Evolutionary conservation across 2,329 filamentous ascomycete species (phyloP).

Genomic region (Elsinoe fawcettii): DNA sequence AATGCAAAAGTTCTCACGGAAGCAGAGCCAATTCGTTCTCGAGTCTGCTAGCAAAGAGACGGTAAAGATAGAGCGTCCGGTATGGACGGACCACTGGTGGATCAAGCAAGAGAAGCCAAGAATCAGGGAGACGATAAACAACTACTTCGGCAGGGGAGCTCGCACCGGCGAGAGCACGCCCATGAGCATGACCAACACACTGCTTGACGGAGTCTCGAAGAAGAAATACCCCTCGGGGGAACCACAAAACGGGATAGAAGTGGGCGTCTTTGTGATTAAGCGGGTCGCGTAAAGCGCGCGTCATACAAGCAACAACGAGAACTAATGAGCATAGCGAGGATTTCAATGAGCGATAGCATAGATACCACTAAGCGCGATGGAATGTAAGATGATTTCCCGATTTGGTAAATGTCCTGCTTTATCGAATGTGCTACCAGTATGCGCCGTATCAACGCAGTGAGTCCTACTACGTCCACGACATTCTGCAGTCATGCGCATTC

Average conservation of each 20-base stretch:
- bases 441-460: too few relatives aligned
- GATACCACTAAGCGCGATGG: conserved; percentile 1
- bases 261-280: conserved; percentile 41
- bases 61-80: conserved; percentile 43
- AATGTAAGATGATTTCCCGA: neutral
- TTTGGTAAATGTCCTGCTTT: too few relatives aligned
- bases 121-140: conserved; percentile 45
- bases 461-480: too few relatives aligned
- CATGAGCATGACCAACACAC: conserved; percentile 50
- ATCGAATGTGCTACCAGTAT: neutral
- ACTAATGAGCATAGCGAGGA: conserved; percentile 9
- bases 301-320: neutral
- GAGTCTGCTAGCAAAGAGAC: conserved; percentile 45
- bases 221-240: conserved; percentile 41
- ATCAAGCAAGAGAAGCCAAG: conserved; percentile 56
- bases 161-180: conserved; percentile 35
- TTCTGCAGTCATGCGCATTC: too few relatives aligned
- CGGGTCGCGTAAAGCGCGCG: conserved; percentile 20
- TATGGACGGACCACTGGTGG: conserved; percentile 56
- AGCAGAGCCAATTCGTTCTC: conserved; percentile 33
- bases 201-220: conserved; percentile 51
- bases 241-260: conserved; percentile 40
- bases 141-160: conserved; percentile 38
- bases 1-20: conserved; percentile 26
- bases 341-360: conserved; percentile 12